A percentile compares a stretch with the other conserved stretches of the same genome.
phyloP scores from a whole-genome alignment of 768 basidiomycete species.

The Kwoniella newhampshirensis region DNA sequence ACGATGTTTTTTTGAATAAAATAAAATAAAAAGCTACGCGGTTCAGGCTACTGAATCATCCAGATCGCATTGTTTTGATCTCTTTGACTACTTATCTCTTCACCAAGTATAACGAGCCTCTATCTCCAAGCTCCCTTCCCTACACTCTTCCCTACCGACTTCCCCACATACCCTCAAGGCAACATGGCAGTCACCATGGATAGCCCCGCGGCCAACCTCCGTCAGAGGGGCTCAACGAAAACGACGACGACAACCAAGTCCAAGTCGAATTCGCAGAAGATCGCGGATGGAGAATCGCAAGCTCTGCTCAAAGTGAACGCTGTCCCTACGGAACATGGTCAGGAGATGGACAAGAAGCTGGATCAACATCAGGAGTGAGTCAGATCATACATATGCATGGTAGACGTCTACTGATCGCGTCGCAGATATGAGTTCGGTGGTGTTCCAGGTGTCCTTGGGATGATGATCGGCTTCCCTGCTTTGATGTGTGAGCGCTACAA shows the following conservation, averaged over 20 bases:
- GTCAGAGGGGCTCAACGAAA: slow-evolving; percentile 12
- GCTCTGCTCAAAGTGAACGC: slow-evolving; percentile 36
- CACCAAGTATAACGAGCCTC: no score
- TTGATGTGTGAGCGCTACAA: slow-evolving; percentile 67
- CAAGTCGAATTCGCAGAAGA: slow-evolving; percentile 22
- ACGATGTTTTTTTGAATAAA: no score
- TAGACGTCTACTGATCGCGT: background rate
- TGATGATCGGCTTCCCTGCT: slow-evolving; percentile 90
- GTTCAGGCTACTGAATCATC: background rate
- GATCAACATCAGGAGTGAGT: slow-evolving; percentile 67
- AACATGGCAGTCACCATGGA: slow-evolving; percentile 21
- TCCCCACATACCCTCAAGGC: no score
- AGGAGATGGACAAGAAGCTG: slow-evolving; percentile 68
- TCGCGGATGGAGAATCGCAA: slow-evolving; percentile 30
- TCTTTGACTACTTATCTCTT: background rate
- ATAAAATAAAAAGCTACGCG: no score
- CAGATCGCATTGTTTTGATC: background rate
- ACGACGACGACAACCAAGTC: slow-evolving; percentile 17
- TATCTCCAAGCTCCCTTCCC: background rate
- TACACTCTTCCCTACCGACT: no score
- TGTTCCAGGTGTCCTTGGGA: slow-evolving; percentile 81
- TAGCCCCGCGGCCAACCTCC: slow-evolving; percentile 21
- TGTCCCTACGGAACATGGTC: slow-evolving; percentile 66
- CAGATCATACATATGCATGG: background rate
- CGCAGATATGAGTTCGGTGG: slow-evolving; percentile 93